Evolutionary conservation across 2,329 filamentous ascomycete species (phyloP), one percentile per base, ranked within the genome.

Genomic region (Fusarium temperatum): DNA sequence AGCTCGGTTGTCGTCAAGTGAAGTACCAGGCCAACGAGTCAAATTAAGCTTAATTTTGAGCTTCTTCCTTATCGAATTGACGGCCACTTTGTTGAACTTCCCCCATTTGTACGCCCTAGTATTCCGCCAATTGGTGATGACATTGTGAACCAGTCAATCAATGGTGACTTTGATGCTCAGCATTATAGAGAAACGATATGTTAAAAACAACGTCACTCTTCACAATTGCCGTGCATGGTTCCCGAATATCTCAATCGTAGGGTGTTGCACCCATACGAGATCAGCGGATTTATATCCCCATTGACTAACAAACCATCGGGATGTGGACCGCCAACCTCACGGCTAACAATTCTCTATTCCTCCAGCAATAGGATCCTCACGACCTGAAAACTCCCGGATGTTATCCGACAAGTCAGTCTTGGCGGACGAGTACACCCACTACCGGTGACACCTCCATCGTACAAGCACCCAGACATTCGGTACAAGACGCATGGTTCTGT

Each of bases 41-140:
- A 20, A 36, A 47, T 68, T 71, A 71, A 71, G 69, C 68, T 71
- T 68, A 72, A n/a, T 63, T 72, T 58, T 53, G 65, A 72, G 68
- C 68, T 68, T 72, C 36, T 42, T 44, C 24, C 6, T 28, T 20
- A 30, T 20, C 36, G 35, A 15, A 50, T 26, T 17, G 9, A 62
- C n/a, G 10, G 1, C 22, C 35, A 41, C 7, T 10, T 22, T 4
- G 22, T 17, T 28, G 3, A 58, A 22, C 17, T 32, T 2, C 13
- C 4, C 17, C 20, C 26, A 47, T 48, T 22, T 47, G 18, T 24
- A 39, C 36, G 11, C 14, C 59, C 22, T 9, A 15, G 24, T 15
- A 36, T 35, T 41, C 28, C 15, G 10, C 5, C 2, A 59, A 59
- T 36, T 39, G 5, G 13, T 2, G n/a, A n/a, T 28, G 35, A n/a